A percentile compares a stretch with the other conserved stretches of the same genome.
These are phyloP conservation scores for Bacterosira constricta DNA, from an alignment of 108 stramenopile genomes.

Conservation along the genomic window DNA sequence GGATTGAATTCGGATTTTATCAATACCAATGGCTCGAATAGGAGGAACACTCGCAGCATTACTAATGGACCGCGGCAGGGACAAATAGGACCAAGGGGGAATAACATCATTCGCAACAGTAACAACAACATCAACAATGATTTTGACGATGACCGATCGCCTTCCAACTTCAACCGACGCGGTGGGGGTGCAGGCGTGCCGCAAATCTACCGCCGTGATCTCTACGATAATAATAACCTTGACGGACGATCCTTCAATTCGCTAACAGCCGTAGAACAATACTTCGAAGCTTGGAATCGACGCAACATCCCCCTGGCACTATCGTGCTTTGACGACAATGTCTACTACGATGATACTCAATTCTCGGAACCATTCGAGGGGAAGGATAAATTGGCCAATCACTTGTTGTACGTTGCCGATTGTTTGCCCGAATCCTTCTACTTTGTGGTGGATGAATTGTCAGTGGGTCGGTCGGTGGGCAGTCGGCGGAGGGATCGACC, in stretches of 20 bases:
- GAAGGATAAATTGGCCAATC: slow-evolving; percentile 49
- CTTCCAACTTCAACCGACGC: not conserved
- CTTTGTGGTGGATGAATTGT: slow-evolving; percentile 60
- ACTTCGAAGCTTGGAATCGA: slow-evolving; percentile 71
- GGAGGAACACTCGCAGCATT: too few relatives aligned
- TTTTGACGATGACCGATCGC: not conserved
- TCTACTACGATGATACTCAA: slow-evolving; percentile 70
- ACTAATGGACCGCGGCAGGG: not conserved
- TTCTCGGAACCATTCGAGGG: slow-evolving; percentile 55
- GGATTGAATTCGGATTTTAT: slow-evolving; percentile 15
- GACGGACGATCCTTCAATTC: not conserved
- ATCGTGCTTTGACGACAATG: slow-evolving; percentile 50
- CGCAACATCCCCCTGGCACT: slow-evolving; percentile 64
- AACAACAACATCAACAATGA: not conserved
- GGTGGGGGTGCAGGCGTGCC: not conserved
- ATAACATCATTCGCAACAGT: too few relatives aligned
- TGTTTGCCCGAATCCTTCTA: slow-evolving; percentile 54
- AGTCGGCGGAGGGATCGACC: not conserved
- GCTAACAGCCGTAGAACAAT: slow-evolving; percentile 44
- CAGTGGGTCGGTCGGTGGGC: slow-evolving; percentile 15
- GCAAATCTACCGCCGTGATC: slow-evolving; percentile 3
- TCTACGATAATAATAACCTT: not conserved
- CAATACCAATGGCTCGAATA: slow-evolving; percentile 9
- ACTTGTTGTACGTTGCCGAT: slow-evolving; percentile 60
- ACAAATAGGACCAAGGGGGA: too few relatives aligned